Percentiles rank a stretch among this genome's conserved stretches.
Evolutionary conservation across 306 rosid species (phyloP).

Genomic region (Cucumis sativus): DNA sequence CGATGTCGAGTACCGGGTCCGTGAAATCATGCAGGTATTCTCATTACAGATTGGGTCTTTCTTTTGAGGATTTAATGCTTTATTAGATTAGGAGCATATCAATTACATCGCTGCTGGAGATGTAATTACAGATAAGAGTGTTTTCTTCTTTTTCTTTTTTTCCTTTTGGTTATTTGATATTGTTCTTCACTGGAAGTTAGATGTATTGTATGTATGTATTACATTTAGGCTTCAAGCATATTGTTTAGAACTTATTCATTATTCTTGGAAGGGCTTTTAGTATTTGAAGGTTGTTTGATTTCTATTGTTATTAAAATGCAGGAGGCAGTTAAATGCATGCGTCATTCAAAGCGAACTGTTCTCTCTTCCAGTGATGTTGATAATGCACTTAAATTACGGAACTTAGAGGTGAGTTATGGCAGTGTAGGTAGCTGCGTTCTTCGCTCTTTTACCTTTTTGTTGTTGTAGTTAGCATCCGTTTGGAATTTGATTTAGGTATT

Average conservation of each 20-base stretch:
- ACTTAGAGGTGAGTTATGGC: constrained; percentile 51
- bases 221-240: not conserved
- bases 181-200: not conserved
- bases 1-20: constrained; percentile 83
- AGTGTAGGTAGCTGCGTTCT: not conserved
- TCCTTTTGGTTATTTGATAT: not conserved
- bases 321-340: constrained; percentile 97
- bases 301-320: constrained; percentile 18
- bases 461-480: not conserved
- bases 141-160: no score
- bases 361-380: constrained; percentile 70
- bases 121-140: no score
- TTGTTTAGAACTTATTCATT: not conserved
- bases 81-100: not conserved
- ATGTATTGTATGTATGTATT: not conserved
- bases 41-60: not conserved
- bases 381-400: constrained; percentile 72
- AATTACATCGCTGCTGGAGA: not conserved
- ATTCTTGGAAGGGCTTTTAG: not conserved
- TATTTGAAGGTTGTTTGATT: not conserved
- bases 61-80: not conserved
- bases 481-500: not conserved
- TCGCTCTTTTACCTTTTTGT: not conserved
- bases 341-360: constrained; percentile 60
- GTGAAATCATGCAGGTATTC: constrained; percentile 87